Conservation (phyloP, 768 basidiomycete species). For the Tephrocybe sp. region DNA sequence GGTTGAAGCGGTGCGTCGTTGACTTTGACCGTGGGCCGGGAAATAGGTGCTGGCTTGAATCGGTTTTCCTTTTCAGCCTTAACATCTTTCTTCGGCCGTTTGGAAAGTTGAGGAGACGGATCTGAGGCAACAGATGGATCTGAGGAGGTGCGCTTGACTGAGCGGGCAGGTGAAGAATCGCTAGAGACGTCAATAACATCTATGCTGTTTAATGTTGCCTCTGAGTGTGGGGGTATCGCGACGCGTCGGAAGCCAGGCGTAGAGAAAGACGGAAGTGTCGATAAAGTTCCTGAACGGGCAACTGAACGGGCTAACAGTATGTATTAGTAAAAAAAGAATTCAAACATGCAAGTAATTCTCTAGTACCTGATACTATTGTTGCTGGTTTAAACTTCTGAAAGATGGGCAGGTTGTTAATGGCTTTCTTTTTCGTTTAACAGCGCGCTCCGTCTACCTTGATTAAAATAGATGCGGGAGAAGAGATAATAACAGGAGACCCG, state of each 20-base stretch:
- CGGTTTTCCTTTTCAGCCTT: slow-evolving; percentile 37
- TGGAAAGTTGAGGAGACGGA: slow-evolving; percentile 27
- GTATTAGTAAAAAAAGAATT: no score
- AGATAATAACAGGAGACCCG: background rate
- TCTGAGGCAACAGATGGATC: slow-evolving; percentile 33
- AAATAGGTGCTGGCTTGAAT: background rate
- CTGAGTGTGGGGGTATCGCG: slow-evolving; percentile 10
- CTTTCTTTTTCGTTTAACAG: background rate
- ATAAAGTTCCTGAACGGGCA: slow-evolving; percentile 26
- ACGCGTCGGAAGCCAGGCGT: slow-evolving; percentile 43
- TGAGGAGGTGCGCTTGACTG: slow-evolving; percentile 41
- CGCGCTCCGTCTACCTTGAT: slow-evolving; percentile 19
- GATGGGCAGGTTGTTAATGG: background rate
- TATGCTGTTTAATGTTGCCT: slow-evolving; percentile 16
- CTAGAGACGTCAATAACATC: slow-evolving; percentile 37
- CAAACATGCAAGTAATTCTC: no score
- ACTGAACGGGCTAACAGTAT: no score
- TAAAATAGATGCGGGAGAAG: slow-evolving; percentile 9
- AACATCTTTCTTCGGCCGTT: slow-evolving; percentile 30
- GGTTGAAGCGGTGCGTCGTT: slow-evolving; percentile 11
- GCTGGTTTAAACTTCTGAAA: slow-evolving; percentile 18
- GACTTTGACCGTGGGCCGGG: slow-evolving; percentile 18
- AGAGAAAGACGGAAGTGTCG: slow-evolving; percentile 40
- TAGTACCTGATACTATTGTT: slow-evolving; percentile 19
- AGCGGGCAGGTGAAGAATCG: slow-evolving; percentile 32